Conservation (phyloP, 169 alveolate genomes). For the Cryptosporidium ubiquitum region DNA sequence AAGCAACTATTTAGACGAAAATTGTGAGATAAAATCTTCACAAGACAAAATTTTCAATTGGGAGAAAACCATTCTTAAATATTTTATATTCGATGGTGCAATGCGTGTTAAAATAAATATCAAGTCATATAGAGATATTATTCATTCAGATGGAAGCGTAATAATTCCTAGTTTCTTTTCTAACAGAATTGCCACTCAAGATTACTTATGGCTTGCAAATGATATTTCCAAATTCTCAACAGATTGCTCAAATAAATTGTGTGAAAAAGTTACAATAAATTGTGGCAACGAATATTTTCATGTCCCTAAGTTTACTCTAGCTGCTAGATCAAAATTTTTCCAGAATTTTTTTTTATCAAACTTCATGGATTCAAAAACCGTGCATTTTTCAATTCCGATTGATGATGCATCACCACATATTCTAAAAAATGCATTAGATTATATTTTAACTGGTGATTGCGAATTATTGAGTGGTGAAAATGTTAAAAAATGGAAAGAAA, state of each 20-base stretch:
- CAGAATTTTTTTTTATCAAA: conserved; percentile 23
- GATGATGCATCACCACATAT: conserved; percentile 42
- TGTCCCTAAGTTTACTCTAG: conserved; percentile 58
- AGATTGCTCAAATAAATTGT: not conserved
- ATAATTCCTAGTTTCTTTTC: not conserved
- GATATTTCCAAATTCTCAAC: conserved; percentile 47
- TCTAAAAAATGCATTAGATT: conserved; percentile 41
- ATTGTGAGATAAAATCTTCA: not conserved
- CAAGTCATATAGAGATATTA: conserved; percentile 12
- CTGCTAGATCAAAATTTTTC: conserved; percentile 58
- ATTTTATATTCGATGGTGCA: conserved; percentile 31
- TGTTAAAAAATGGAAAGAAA: not conserved
- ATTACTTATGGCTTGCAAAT: conserved; percentile 55
- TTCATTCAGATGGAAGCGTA: conserved; percentile 24
- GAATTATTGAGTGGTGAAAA: conserved; percentile 6
- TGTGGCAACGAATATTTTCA: conserved; percentile 42
- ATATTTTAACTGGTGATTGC: conserved; percentile 47
- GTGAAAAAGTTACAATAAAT: conserved; percentile 49
- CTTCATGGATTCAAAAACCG: conserved; percentile 22
- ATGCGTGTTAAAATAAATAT: conserved; percentile 18
- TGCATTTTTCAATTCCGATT: conserved; percentile 4
- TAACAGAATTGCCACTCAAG: not conserved
- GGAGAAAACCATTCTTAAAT: conserved; percentile 37
- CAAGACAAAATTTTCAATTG: conserved; percentile 3
- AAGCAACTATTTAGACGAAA: not conserved